Base-by-base conservation (phyloP, 345 rosid species). In the Salix udensis region DNA sequence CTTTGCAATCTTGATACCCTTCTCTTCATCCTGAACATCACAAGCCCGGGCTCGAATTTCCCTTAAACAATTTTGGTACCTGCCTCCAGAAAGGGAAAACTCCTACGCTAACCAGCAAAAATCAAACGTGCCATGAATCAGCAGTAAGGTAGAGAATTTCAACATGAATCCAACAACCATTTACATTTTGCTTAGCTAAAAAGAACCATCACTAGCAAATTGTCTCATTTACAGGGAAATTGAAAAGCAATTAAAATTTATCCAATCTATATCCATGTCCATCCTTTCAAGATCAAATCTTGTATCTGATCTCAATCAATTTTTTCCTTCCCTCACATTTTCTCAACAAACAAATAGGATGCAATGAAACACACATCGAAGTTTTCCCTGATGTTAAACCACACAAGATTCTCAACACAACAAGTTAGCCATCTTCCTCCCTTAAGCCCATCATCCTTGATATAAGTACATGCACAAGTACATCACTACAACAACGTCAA, bases 1-100 rank as follows among this genome's bases (percentile, higher is more conserved):
- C 88, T 92, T 92, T 61, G 76, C 84, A 28, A 94, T 91, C 87
- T 87, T 91, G 77, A 96, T 74, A 5, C 97, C 93, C 74, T 84
- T 93, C 77, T 90, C 94, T 86, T 87, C 81, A 79, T 93, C 96
- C 84, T 92, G 91, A 78, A 92, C 88, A 74, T 91, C 97, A 77
- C 85, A 75, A 76, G 89, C 98, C 37, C 95, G 88, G 46, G 89
- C 80, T 46, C 99, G 92, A 37, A 96, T 88, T 76, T 96, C 99
- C 80, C 94, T 85, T 70, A 96, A 82, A 81, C 98, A 96, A 71
- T 79, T 96, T 67, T 96, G 99, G 78, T 75, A 96, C 84, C 98
- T 88, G 77, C 88, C 91, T 81, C 99, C 97, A 65, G 97, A 80
- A 71, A 96, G 97, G 64, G 99, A 94, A 50, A 96, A 89, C 77